These are phyloP conservation scores for Yamadazyma laniorum DNA, from an alignment of 805 yeast genomes.

Conservation along the genomic window DNA sequence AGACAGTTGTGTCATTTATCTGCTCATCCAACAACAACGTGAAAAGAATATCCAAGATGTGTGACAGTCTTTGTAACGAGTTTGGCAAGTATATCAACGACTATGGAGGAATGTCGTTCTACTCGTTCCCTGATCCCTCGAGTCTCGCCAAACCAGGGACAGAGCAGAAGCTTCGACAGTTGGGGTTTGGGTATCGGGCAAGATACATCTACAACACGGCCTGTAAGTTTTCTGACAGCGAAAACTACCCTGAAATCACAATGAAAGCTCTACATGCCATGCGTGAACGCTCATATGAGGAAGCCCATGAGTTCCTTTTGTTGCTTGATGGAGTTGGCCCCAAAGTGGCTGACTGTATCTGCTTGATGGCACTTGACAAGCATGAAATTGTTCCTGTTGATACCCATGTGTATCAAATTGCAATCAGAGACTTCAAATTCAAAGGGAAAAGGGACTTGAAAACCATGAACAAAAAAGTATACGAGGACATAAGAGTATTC, in stretches of 20 bases:
- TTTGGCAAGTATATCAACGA: slow-evolving; percentile 62
- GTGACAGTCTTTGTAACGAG: slow-evolving; percentile 67
- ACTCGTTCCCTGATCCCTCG: slow-evolving; percentile 72
- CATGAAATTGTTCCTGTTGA: slow-evolving; percentile 92
- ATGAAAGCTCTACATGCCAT: slow-evolving; percentile 40
- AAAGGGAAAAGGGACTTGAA: slow-evolving; percentile 41
- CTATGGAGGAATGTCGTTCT: slow-evolving; percentile 55
- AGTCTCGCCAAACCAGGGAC: slow-evolving; percentile 40
- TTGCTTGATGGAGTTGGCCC: slow-evolving; percentile 90
- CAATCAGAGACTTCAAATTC: slow-evolving; percentile 73
- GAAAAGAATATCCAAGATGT: slow-evolving; percentile 90
- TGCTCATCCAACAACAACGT: slow-evolving; percentile 97
- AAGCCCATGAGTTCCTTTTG: slow-evolving; percentile 58
- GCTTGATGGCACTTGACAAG: slow-evolving; percentile 85
- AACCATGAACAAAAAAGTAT: slow-evolving; percentile 49
- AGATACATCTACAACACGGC: slow-evolving; percentile 84
- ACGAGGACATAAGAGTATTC: slow-evolving; percentile 55
- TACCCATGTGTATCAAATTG: slow-evolving; percentile 91
- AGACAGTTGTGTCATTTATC: slow-evolving; percentile 81
- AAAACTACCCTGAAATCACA: slow-evolving; percentile 32
- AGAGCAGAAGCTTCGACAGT: slow-evolving; percentile 40
- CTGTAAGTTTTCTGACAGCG: slow-evolving; percentile 41
- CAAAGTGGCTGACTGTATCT: slow-evolving; percentile 95
- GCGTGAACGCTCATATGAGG: slow-evolving; percentile 46
- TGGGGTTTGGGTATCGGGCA: slow-evolving; percentile 90